These are phyloP conservation scores for Microstegium vimineum DNA, from an alignment of 176 grass and related monocot species.

Conservation along the genomic window DNA sequence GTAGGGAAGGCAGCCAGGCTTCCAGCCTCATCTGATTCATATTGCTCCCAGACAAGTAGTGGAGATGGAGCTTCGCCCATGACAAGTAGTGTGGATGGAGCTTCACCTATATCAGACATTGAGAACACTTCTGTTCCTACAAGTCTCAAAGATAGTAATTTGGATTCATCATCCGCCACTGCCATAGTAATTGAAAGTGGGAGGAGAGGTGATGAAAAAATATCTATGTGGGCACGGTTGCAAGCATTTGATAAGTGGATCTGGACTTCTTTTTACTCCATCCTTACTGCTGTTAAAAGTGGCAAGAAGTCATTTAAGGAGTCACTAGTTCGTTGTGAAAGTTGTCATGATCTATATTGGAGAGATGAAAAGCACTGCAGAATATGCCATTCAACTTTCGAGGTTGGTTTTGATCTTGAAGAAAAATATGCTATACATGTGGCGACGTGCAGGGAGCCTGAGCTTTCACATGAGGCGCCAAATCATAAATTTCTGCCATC, in stretches of 20 bases:
- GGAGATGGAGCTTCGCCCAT: slow-evolving; percentile 53
- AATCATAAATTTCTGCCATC: slow-evolving; percentile 81
- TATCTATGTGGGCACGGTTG: slow-evolving; percentile 61
- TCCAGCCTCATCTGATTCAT: slow-evolving; percentile 37
- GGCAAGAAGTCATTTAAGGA: slow-evolving; percentile 74
- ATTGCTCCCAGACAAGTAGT: slow-evolving; percentile 48
- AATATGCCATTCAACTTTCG: slow-evolving; percentile 87
- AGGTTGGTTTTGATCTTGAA: slow-evolving; percentile 95
- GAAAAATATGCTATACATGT: slow-evolving; percentile 90
- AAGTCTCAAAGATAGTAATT: slow-evolving; percentile 37
- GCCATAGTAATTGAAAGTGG: slow-evolving; percentile 63
- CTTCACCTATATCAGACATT: slow-evolving; percentile 82
- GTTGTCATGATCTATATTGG: slow-evolving; percentile 95
- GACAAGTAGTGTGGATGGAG: slow-evolving; percentile 61
- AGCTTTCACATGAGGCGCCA: slow-evolving; percentile 37
- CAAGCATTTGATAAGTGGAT: slow-evolving; percentile 87
- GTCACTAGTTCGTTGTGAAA: slow-evolving; percentile 66
- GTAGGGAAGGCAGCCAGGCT: slow-evolving; percentile 17
- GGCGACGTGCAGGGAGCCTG: slow-evolving; percentile 64
- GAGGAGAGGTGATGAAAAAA: slow-evolving; percentile 55
- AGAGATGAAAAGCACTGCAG: slow-evolving; percentile 99
- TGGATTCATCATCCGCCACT: slow-evolving; percentile 37
- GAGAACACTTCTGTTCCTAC: slow-evolving; percentile 46
- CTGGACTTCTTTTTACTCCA: slow-evolving; percentile 74
- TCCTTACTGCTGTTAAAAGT: slow-evolving; percentile 54